phyloP scores from a whole-genome alignment of 1,284 basidiomycete species.

The Coniferiporia weirii region DNA sequence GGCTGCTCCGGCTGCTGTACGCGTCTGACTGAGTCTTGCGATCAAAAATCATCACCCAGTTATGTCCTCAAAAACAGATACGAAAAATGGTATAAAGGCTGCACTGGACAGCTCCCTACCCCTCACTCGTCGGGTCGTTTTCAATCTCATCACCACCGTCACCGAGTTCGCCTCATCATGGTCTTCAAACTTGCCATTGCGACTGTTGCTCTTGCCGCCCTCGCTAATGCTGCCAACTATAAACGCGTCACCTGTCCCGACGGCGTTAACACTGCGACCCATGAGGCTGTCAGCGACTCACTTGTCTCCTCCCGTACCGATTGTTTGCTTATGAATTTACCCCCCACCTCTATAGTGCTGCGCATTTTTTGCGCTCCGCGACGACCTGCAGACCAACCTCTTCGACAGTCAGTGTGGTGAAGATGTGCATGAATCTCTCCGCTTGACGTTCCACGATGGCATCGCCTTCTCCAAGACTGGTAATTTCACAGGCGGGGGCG shows the following conservation, averaged over 20 bases:
- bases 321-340: neutral
- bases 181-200: slow-evolving; percentile 12
- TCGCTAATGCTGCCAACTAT: slow-evolving; percentile 3
- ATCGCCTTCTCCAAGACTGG: slow-evolving; percentile 21
- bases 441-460: slow-evolving; percentile 25
- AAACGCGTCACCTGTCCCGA: slow-evolving; percentile 21
- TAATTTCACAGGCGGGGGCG: slow-evolving; percentile 8
- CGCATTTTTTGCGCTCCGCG: slow-evolving; percentile 21
- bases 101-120: neutral
- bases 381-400: slow-evolving; percentile 20
- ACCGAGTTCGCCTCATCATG: neutral
- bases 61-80: neutral
- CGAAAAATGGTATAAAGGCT: neutral
- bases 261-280: slow-evolving; percentile 17
- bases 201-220: slow-evolving; percentile 8
- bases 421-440: slow-evolving; percentile 22
- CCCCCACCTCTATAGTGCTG: slow-evolving; percentile 18
- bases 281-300: slow-evolving; percentile 11
- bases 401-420: slow-evolving; percentile 21
- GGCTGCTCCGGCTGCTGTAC: neutral
- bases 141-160: neutral
- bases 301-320: neutral
- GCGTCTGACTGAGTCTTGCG: neutral
- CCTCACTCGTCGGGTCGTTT: slow-evolving; percentile 8
- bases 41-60: neutral